Percentiles rank a stretch among this genome's conserved stretches.
phyloP scores from a whole-genome alignment of 2,329 filamentous ascomycete species.

The Corynespora cassiicola region DNA sequence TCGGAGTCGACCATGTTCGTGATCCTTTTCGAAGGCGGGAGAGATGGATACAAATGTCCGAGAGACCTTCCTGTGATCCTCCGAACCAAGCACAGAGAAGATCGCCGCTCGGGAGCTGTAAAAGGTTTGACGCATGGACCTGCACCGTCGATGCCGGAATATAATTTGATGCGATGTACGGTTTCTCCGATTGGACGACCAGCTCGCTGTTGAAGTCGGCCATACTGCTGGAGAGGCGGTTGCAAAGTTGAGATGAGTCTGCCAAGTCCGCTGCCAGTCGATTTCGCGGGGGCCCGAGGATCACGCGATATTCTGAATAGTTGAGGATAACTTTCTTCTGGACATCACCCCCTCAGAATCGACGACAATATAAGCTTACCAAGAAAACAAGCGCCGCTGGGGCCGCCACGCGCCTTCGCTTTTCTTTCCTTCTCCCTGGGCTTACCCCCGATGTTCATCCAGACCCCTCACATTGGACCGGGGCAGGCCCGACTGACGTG shows the following conservation, averaged over 20 bases:
- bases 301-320: not conserved
- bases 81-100: slow-evolving; percentile 55
- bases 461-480: too few species aligned
- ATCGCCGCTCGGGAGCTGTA: slow-evolving; percentile 49
- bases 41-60: slow-evolving; percentile 54
- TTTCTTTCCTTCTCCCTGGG: slow-evolving; percentile 2
- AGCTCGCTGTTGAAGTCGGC: slow-evolving; percentile 15
- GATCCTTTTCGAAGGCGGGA: slow-evolving; percentile 44
- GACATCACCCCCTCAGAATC: too few species aligned
- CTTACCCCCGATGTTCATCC: too few species aligned
- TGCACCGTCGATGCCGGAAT: slow-evolving; percentile 52
- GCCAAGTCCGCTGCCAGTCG: too few species aligned
- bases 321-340: slow-evolving; percentile 1
- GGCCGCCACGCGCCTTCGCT: not conserved
- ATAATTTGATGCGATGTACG: slow-evolving; percentile 17
- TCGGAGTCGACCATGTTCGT: slow-evolving; percentile 39
- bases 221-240: too few species aligned
- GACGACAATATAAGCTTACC: not conserved
- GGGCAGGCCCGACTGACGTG: too few species aligned
- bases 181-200: slow-evolving; percentile 1
- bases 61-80: slow-evolving; percentile 53
- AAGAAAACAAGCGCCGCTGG: not conserved
- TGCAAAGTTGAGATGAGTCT: too few species aligned
- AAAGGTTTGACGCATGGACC: slow-evolving; percentile 54
- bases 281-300: too few species aligned